A percentile compares a stretch with the other conserved stretches of the same genome.
Evolutionary conservation across 1,139 yeast genomes (phyloP).

Genomic region (Sporopachydermia cereana): DNA sequence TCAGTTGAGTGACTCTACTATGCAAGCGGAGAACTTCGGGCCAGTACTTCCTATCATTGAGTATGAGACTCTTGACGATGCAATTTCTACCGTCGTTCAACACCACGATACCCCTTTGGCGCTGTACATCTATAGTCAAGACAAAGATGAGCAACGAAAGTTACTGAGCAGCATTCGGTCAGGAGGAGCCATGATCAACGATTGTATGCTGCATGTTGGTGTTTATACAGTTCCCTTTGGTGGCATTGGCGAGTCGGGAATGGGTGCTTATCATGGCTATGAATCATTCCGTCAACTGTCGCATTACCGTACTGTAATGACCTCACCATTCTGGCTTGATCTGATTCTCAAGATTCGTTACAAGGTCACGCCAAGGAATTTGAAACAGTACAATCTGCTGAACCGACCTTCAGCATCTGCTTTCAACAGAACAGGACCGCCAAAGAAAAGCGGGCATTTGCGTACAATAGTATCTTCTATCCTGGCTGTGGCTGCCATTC

Average conservation of each 20-base stretch:
- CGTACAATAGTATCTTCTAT: neutral
- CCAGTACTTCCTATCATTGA: slow-evolving; percentile 71
- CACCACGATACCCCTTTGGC: slow-evolving; percentile 84
- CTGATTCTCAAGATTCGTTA: slow-evolving; percentile 46
- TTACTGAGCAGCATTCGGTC: slow-evolving; percentile 51
- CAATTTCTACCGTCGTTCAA: slow-evolving; percentile 35
- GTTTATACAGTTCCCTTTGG: slow-evolving; percentile 78
- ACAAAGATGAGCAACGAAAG: slow-evolving; percentile 37
- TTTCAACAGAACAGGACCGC: slow-evolving; percentile 6
- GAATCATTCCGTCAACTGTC: slow-evolving; percentile 64
- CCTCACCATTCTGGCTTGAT: slow-evolving; percentile 62
- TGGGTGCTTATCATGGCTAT: slow-evolving; percentile 66
- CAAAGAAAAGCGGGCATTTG: neutral
- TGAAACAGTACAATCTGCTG: neutral
- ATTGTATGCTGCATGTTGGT: slow-evolving; percentile 61
- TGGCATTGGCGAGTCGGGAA: slow-evolving; percentile 79
- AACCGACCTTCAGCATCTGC: neutral
- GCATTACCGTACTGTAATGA: slow-evolving; percentile 60
- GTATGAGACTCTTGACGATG: slow-evolving; percentile 37
- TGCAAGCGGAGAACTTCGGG: slow-evolving; percentile 75
- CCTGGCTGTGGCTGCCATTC: neutral
- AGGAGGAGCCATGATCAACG: slow-evolving; percentile 67
- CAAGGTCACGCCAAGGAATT: neutral
- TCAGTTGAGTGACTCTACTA: slow-evolving; percentile 51
- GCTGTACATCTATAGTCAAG: slow-evolving; percentile 56